A percentile compares a stretch with the other conserved stretches of the same genome.
phyloP scores from a whole-genome alignment of 495 filamentous ascomycete species.

The Cryomyces minteri region DNA sequence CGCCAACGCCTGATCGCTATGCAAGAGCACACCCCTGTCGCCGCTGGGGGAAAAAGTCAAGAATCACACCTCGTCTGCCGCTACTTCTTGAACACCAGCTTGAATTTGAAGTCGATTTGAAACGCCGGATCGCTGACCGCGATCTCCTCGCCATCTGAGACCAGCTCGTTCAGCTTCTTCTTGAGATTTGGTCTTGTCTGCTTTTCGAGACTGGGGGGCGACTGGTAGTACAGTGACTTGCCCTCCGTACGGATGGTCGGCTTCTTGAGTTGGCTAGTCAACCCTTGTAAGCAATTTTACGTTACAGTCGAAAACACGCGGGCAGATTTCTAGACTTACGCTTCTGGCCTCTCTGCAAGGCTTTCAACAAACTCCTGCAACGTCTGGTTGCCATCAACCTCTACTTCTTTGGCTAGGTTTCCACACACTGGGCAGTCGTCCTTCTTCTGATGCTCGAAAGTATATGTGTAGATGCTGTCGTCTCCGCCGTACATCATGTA shows the following conservation, averaged over 20 bases:
- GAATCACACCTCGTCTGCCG: too few relatives aligned
- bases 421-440: slow-evolving; percentile 91
- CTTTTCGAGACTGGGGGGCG: slow-evolving; percentile 60
- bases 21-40: too few relatives aligned
- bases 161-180: slow-evolving; percentile 49
- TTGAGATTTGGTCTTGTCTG: slow-evolving; percentile 65
- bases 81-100: slow-evolving; percentile 32
- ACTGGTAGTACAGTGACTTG: slow-evolving; percentile 78
- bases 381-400: slow-evolving; percentile 51
- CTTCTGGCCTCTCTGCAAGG: slow-evolving; percentile 64
- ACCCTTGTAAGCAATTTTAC: background rate
- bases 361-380: slow-evolving; percentile 74
- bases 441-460: slow-evolving; percentile 83
- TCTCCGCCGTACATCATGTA: slow-evolving; percentile 99
- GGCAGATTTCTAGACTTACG: slow-evolving; percentile 16
- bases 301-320: too few relatives aligned
- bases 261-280: slow-evolving; percentile 38
- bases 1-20: too few relatives aligned
- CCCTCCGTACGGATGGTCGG: slow-evolving; percentile 68
- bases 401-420: slow-evolving; percentile 51
- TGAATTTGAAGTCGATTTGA: slow-evolving; percentile 27
- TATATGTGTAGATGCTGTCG: slow-evolving; percentile 89
- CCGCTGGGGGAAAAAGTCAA: too few relatives aligned
- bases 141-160: slow-evolving; percentile 52
- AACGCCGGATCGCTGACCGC: slow-evolving; percentile 73